Percentiles rank a stretch among this genome's conserved stretches.
Conservation (phyloP, 345 rosid genomes). For the Conringia planisiliqua region DNA sequence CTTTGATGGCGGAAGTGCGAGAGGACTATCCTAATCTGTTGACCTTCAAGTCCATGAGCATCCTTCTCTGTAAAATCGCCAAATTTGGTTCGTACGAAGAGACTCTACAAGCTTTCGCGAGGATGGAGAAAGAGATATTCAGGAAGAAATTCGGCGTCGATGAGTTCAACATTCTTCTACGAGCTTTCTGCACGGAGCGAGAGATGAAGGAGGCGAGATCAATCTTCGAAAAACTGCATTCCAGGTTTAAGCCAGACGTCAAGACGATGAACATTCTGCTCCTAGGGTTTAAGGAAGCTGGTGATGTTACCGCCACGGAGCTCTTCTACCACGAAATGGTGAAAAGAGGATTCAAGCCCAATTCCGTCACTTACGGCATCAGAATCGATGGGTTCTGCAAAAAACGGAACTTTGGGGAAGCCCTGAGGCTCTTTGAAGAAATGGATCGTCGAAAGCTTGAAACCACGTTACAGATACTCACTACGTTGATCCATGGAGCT, state of each 20-base stretch:
- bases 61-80: slow-evolving; percentile 61
- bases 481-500: slow-evolving; percentile 83
- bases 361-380: slow-evolving; percentile 48
- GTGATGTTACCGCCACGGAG: slow-evolving; percentile 72
- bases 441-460: slow-evolving; percentile 49
- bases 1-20: slow-evolving; percentile 52
- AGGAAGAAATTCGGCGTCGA: slow-evolving; percentile 53
- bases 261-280: slow-evolving; percentile 86
- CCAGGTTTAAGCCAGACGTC: slow-evolving; percentile 49
- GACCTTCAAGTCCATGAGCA: slow-evolving; percentile 75
- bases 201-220: slow-evolving; percentile 84
- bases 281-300: slow-evolving; percentile 74
- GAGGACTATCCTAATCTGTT: slow-evolving; percentile 46
- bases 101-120: slow-evolving; percentile 58
- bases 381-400: slow-evolving; percentile 85
- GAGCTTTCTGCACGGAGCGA: slow-evolving; percentile 66
- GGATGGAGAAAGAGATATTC: slow-evolving; percentile 61
- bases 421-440: slow-evolving; percentile 65
- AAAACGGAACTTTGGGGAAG: slow-evolving; percentile 68
- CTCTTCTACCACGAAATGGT: slow-evolving; percentile 79
- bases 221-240: slow-evolving; percentile 55
- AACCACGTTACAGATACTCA: slow-evolving; percentile 55
- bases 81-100: slow-evolving; percentile 70
- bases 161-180: slow-evolving; percentile 73
- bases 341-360: slow-evolving; percentile 66